Percentiles rank a stretch among this genome's conserved stretches.
Conservation (phyloP, 2,329 filamentous ascomycete species). For the Venturia carpophila region DNA sequence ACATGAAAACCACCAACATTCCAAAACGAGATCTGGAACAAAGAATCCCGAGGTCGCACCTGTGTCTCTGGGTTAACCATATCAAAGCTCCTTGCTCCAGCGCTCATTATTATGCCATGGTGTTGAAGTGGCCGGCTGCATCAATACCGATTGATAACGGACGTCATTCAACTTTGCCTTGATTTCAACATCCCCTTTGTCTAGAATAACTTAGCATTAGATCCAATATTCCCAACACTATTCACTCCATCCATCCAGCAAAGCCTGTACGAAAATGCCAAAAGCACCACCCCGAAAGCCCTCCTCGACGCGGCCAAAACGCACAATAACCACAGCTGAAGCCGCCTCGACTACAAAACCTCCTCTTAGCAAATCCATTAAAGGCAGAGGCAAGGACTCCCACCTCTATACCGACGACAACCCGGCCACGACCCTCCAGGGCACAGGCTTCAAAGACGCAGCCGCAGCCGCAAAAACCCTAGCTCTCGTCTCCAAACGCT, state of each 20-base stretch:
- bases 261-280: not conserved
- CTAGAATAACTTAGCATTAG: not conserved
- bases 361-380: not conserved
- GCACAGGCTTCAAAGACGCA: conserved; percentile 29
- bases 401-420: conserved; percentile 31
- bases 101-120: not conserved
- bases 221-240: too few species aligned
- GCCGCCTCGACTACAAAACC: conserved; percentile 2
- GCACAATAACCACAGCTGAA: not conserved
- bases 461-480: conserved; percentile 25
- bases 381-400: conserved; percentile 22
- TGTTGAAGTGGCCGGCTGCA: not conserved
- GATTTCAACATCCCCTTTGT: conserved; percentile 1
- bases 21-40: not conserved
- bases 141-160: not conserved
- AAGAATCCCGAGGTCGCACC: not conserved
- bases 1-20: not conserved
- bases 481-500: conserved; percentile 26
- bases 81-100: not conserved
- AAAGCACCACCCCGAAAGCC: not conserved
- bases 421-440: conserved; percentile 27
- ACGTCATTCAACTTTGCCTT: conserved; percentile 5
- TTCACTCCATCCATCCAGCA: not conserved
- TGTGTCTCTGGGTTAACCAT: not conserved
- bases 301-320: not conserved